phyloP scores from a whole-genome alignment of 176 grass and related monocot species.

The Areca catechu region DNA sequence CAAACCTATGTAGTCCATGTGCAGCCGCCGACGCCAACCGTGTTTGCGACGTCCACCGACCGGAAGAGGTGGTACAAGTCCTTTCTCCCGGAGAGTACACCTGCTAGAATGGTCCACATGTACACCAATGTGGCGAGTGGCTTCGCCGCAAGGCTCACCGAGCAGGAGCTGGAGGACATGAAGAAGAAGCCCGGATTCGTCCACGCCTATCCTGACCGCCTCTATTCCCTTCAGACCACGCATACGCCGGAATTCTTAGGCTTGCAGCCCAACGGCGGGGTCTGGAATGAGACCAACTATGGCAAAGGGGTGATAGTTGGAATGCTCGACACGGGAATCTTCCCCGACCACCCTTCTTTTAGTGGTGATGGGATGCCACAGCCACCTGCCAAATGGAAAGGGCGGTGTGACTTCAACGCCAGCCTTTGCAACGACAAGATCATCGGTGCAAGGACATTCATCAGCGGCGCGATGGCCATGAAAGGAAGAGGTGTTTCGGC shows the following conservation, averaged over 20 bases:
- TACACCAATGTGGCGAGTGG: conserved; percentile 61
- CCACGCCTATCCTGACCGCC: conserved; percentile 37
- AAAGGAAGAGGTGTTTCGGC: too few species aligned
- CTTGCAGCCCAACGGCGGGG: conserved; percentile 10
- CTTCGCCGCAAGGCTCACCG: conserved; percentile 50
- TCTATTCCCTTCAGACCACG: conserved; percentile 49
- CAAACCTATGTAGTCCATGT: too few species aligned
- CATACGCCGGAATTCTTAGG: conserved; percentile 63
- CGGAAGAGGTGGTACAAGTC: too few species aligned
- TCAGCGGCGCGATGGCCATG: conserved; percentile 21
- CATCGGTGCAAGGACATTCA: conserved; percentile 64
- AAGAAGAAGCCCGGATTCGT: conserved; percentile 36
- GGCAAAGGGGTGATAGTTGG: conserved; percentile 65
- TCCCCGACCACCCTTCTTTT: conserved; percentile 62
- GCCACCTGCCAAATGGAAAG: conserved; percentile 58
- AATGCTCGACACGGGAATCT: conserved; percentile 26
- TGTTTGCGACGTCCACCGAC: too few species aligned
- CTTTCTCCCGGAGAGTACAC: too few species aligned
- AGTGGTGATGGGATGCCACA: conserved; percentile 36
- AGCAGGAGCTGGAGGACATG: conserved; percentile 34
- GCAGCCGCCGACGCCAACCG: too few species aligned
- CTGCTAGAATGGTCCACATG: conserved; percentile 52
- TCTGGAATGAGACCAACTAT: conserved; percentile 41
- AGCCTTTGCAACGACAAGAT: conserved; percentile 78
- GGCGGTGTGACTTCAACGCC: conserved; percentile 42